Base-by-base conservation (phyloP, 1,139 yeast genomes). In the Zygosaccharomyces sapae region DNA sequence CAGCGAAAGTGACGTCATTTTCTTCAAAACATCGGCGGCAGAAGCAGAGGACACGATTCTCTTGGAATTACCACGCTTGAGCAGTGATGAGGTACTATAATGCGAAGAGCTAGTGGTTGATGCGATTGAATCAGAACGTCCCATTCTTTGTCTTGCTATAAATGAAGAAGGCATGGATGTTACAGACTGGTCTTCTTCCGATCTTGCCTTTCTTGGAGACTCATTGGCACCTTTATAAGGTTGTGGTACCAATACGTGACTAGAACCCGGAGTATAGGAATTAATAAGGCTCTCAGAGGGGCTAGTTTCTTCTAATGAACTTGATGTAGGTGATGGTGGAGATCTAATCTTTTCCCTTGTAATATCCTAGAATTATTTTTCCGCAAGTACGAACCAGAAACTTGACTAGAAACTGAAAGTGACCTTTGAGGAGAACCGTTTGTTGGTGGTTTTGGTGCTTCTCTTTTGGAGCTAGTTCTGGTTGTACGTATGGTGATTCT, bases 1-100 rank as follows among this genome's bases (percentile, higher is more conserved):
- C 81, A n/a, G 76, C 86, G 67, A 90, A 90, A 1, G 81, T 76
- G 16, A 87, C 75, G 7, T 72, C 76, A 55, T 83, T 83, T 54
- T 86, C 94, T 44, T 73, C 75, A 65, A 83, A 83, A 81, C 76
- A 55, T 79, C 83, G 2, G 69, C 68, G 1, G 70, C 68, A 7
- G 67, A 61, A 1, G 67, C 57, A 2, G 68, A 65, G 1, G 68
- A 63, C 1, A 66, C 59, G 16, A 66, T 55, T 33, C 68, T 67
- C 34, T 95, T 70, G 25, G 77, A 74, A 53, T 86, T 84, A 19
- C 74, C 74, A 31, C 94, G 70, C 46, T 74, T 75, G 39, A 69
- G 63, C 6, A 75, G 65, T 3, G 86, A 76, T 0, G 82, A 79
- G 0, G 65, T 56, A 3, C 58, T 46, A 16, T 54, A 57, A 22